Base-by-base conservation (phyloP, 192 early-diverging fungal species). In the Fimicolochytrium jonesii region DNA sequence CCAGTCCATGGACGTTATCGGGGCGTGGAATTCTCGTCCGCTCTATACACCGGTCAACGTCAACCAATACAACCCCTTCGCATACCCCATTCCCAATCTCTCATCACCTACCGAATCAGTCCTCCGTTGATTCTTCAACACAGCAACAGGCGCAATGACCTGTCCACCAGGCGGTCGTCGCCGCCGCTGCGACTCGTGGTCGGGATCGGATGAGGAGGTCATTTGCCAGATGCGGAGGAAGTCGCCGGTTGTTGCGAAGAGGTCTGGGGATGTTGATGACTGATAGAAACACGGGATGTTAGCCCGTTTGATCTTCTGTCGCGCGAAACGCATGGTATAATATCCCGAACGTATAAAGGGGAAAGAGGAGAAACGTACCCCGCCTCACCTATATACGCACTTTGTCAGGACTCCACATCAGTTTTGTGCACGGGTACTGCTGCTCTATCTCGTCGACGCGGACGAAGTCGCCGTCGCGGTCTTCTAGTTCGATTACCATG, bases 1-100 rank as follows among this genome's bases (percentile, higher is more conserved):
- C 95, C 97, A 98, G 75, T 99, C 97, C 67, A 99, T 94, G 4
- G 92, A 90, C 6, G 97, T 97, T 20, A 99, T 66, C 11, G 95
- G 97, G 0, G 94, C 92, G 34, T 82, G 83, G 55, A 87, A 88
- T 48, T 94, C 92, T 15, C 86, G 83, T 67, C 56, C 35, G n/a
- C 20, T 4, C 54, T 31, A 36, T 51, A 51, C 49, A 51, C 2
- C 4, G n/a, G n/a, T n/a, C n/a, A n/a, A n/a, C n/a, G n/a, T n/a
- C n/a, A n/a, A n/a, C n/a, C n/a, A n/a, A n/a, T n/a, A n/a, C n/a
- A n/a, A n/a, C n/a, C n/a, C n/a, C n/a, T n/a, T n/a, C n/a, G n/a
- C n/a, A n/a, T n/a, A n/a, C n/a, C n/a, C n/a, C n/a, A n/a, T n/a
- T n/a, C n/a, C n/a, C n/a, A n/a, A 39, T 39, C 37, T 7, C 37